Percentiles rank a stretch among this genome's conserved stretches.
Evolutionary conservation across 179 eudicot genomes (phyloP).

Genomic region (Patellifolia procumbens): DNA sequence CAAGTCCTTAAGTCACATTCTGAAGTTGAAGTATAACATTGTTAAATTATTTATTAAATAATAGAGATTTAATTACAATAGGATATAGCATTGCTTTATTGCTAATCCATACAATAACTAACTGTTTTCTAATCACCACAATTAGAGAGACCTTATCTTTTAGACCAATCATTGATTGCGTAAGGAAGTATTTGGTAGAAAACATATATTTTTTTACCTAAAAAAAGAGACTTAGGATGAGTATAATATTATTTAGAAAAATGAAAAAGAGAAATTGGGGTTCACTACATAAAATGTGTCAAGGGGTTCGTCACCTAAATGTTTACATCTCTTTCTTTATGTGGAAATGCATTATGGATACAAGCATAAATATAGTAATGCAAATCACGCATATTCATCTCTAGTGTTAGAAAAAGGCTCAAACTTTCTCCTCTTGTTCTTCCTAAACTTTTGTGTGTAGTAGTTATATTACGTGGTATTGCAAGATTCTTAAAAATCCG

Average conservation of each 20-base stretch:
- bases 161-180: constrained; percentile 33
- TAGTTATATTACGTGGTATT: too few relatives aligned
- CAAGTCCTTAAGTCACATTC: constrained; percentile 17
- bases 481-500: too few relatives aligned
- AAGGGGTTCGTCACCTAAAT: constrained; percentile 30
- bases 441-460: too few relatives aligned
- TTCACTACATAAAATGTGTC: constrained; percentile 23
- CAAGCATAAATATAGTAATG: constrained; percentile 19
- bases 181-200: constrained; percentile 31
- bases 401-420: background rate
- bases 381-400: constrained; percentile 16
- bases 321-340: constrained; percentile 28
- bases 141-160: constrained; percentile 13
- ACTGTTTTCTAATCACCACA: constrained; percentile 23
- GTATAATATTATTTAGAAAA: constrained; percentile 9
- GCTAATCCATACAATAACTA: constrained; percentile 26
- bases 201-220: constrained; percentile 30
- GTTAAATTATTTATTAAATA: background rate
- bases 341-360: constrained; percentile 24
- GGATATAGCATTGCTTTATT: constrained; percentile 8
- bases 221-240: background rate
- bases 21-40: constrained; percentile 14
- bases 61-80: constrained; percentile 4
- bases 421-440: background rate
- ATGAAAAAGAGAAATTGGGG: too few relatives aligned